These are phyloP conservation scores for Cutaneotrichosporon sp. DNA, from an alignment of 1,284 basidiomycete genomes.

Conservation along the genomic window DNA sequence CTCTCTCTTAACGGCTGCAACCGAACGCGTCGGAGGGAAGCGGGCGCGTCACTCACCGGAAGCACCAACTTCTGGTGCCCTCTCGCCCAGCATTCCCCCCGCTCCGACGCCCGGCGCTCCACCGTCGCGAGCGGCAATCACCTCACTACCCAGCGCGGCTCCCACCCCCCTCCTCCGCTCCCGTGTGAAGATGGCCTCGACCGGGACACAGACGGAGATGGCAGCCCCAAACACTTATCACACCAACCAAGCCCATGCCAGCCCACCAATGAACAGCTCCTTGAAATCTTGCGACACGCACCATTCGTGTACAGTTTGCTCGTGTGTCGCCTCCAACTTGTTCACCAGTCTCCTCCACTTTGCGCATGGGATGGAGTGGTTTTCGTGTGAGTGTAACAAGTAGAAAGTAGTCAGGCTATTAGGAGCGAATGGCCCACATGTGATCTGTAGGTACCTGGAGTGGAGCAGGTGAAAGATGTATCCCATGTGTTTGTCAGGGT, in stretches of 20 bases:
- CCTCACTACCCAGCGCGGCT: neutral
- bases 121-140: neutral
- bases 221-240: neutral
- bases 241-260: neutral
- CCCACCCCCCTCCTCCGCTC: neutral
- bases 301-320: neutral
- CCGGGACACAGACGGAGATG: neutral
- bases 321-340: neutral
- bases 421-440: neutral
- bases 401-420: neutral
- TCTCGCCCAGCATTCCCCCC: neutral
- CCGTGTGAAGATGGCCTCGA: neutral
- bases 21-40: too few species aligned
- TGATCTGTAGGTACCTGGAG: too few species aligned
- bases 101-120: neutral
- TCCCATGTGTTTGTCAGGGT: too few species aligned
- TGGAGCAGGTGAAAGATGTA: too few species aligned
- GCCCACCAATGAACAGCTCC: neutral
- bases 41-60: neutral
- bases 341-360: neutral
- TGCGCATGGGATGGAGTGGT: neutral
- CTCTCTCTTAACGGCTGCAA: too few species aligned
- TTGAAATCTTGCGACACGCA: neutral
- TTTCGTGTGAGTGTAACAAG: neutral
- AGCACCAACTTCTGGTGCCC: neutral